Base-by-base conservation (phyloP, 2,329 filamentous ascomycete genomes). In the Verruconis gallopava region DNA sequence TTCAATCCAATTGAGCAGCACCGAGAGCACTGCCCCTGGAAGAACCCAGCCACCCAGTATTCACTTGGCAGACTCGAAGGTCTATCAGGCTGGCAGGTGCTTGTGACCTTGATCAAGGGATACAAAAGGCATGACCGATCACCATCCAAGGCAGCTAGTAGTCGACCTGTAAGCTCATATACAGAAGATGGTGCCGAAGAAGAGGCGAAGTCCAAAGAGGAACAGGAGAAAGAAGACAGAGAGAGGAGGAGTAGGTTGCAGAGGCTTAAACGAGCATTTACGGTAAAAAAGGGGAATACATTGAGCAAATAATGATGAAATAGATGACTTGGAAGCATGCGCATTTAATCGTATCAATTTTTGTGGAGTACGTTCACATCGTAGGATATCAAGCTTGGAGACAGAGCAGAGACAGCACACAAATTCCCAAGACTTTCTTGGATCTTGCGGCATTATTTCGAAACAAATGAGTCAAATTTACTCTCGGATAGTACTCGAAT, bases 1-100 rank as follows among this genome's bases (percentile, higher is more conserved):
- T 55, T 63, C 32, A 57, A 62, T 21, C 50, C 61, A 4, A 43
- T 61, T 4, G 57, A 61, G 42, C 49, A 53, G 1, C 61, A 63
- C 41, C 58, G 60, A 46, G 56, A 62, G 37, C 58, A 63, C 45
- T 63, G 60, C 35, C 60, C 60, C 0, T 63, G 60, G 60, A 60
- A 59, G 42, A 63, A 61, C 42, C 48, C 51, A 0, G 48, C 44
- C 3, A 49, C 57, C 0, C 59, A 63, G 38, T 18, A 22, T 25
- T 20, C 30, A 21, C 36, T 14, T 17, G 38, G 38, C 5, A 21
- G 18, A 13, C 25, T 37, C n/a, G 38, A 41, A 28, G 32, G 43
- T 6, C 20, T 45, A 21, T 21, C 38, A 9, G 43, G 39, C 20
- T 41, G 43, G 42, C 37, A 45, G 19, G 34, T 45, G 5, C 28